Evolutionary conservation across 805 yeast genomes (phyloP).

Genomic region (Yamadazyma sp.): DNA sequence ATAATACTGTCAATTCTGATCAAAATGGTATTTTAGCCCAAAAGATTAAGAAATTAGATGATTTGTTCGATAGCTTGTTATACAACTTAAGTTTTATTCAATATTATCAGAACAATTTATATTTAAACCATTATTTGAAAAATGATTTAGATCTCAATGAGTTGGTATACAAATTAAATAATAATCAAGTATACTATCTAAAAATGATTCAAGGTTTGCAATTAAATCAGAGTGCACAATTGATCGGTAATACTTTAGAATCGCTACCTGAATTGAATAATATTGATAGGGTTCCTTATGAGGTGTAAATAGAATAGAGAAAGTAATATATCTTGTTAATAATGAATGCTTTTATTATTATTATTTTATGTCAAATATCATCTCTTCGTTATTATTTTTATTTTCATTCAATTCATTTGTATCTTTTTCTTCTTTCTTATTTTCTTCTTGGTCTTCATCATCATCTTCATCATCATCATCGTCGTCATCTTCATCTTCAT

Average conservation of each 20-base stretch:
- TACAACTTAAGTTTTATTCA: conserved; percentile 28
- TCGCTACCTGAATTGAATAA: conserved; percentile 1
- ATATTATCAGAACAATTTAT: conserved; percentile 19
- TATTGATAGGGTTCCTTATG: not conserved
- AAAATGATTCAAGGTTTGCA: conserved; percentile 1
- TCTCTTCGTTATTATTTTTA: conserved; percentile 15
- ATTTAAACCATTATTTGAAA: conserved; percentile 14
- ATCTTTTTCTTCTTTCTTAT: conserved; percentile 10
- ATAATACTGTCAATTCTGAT: conserved; percentile 1
- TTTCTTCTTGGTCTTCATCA: conserved; percentile 18
- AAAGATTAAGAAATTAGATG: conserved; percentile 31
- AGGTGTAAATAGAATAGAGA: not conserved
- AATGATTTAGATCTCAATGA: conserved; percentile 20
- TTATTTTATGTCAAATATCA: conserved; percentile 20
- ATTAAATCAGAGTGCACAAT: conserved; percentile 2
- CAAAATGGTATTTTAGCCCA: no score
- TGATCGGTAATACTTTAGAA: not conserved
- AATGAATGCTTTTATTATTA: not conserved
- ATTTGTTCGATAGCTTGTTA: conserved; percentile 38
- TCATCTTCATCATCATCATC: conserved; percentile 37
- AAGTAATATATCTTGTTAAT: no score
- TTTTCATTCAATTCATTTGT: conserved; percentile 2
- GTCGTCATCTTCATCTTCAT: conserved; percentile 36
- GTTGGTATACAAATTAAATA: conserved; percentile 21
- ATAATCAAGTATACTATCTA: conserved; percentile 14